Percentiles rank a stretch among this genome's conserved stretches.
phyloP scores from a whole-genome alignment of 257 asterid species.

The Solanum gracilifrons region DNA sequence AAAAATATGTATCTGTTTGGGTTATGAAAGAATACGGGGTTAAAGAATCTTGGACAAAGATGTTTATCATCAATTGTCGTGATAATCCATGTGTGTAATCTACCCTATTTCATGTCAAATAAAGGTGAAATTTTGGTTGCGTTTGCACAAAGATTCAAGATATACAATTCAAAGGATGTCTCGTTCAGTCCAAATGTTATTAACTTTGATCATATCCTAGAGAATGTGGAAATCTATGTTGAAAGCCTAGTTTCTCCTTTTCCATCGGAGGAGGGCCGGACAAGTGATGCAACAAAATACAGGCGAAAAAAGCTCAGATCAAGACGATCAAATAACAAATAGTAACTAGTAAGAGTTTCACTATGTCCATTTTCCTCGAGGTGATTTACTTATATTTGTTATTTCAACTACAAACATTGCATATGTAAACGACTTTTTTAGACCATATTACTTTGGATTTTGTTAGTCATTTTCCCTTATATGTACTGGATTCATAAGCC shows the following conservation, averaged over 20 bases:
- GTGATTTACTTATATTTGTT: not conserved
- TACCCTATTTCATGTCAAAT: conserved; percentile 13
- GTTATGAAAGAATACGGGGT: not conserved
- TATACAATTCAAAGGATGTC: conserved; percentile 17
- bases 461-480: too few species aligned
- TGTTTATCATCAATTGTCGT: conserved; percentile 12
- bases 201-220: not conserved
- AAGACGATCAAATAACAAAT: not conserved
- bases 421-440: too few species aligned
- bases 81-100: conserved; percentile 2
- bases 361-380: not conserved
- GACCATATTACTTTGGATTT: too few species aligned
- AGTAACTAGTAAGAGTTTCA: not conserved
- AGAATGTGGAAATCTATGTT: conserved; percentile 1
- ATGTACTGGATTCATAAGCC: too few species aligned
- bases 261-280: not conserved
- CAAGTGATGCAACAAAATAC: not conserved
- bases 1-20: conserved; percentile 11
- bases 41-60: conserved; percentile 22
- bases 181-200: conserved; percentile 9
- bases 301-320: not conserved
- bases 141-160: conserved; percentile 7
- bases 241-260: conserved; percentile 34
- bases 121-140: conserved; percentile 31
- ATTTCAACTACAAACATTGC: too few species aligned